phyloP scores from a whole-genome alignment of 768 basidiomycete genomes.

The Cyclocybe cylindracea region DNA sequence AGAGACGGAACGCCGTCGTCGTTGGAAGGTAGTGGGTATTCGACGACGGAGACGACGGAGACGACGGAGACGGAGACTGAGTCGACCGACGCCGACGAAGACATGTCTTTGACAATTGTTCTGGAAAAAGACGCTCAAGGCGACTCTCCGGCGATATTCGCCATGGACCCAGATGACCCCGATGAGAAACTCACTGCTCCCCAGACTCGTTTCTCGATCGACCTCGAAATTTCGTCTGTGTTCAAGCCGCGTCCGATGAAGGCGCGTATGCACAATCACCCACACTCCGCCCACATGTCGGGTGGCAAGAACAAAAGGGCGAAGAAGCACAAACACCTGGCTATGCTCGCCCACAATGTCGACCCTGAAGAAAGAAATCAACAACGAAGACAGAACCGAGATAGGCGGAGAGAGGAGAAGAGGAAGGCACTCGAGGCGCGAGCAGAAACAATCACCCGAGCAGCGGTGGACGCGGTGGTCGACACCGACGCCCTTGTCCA shows the following conservation, averaged over 20 bases:
- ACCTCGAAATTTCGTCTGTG: conserved; percentile 70
- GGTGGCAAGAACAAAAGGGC: conserved; percentile 36
- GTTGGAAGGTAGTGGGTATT: conserved; percentile 29
- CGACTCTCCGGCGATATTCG: conserved; percentile 35
- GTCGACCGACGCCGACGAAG: conserved; percentile 36
- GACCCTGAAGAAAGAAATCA: conserved; percentile 26
- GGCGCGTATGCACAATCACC: conserved; percentile 34
- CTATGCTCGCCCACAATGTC: conserved; percentile 12
- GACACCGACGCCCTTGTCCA: conserved; percentile 28
- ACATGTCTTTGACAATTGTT: conserved; percentile 32
- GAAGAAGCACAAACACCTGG: conserved; percentile 39
- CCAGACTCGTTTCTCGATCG: conserved; percentile 37
- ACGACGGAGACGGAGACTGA: conserved; percentile 36
- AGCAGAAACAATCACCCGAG: conserved; percentile 16
- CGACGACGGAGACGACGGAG: conserved; percentile 21
- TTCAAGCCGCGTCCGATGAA: conserved; percentile 73
- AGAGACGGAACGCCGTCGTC: conserved; percentile 27
- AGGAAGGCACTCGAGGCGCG: conserved; percentile 32
- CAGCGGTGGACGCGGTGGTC: neutral
- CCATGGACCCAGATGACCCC: conserved; percentile 53
- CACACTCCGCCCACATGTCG: conserved; percentile 24
- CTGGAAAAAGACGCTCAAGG: conserved; percentile 24
- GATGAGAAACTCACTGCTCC: conserved; percentile 24
- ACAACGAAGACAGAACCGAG: conserved; percentile 46
- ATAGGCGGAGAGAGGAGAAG: conserved; percentile 53